Evolutionary conservation across 2,329 filamentous ascomycete species (phyloP).

Genomic region (Exophiala alcalophila): DNA sequence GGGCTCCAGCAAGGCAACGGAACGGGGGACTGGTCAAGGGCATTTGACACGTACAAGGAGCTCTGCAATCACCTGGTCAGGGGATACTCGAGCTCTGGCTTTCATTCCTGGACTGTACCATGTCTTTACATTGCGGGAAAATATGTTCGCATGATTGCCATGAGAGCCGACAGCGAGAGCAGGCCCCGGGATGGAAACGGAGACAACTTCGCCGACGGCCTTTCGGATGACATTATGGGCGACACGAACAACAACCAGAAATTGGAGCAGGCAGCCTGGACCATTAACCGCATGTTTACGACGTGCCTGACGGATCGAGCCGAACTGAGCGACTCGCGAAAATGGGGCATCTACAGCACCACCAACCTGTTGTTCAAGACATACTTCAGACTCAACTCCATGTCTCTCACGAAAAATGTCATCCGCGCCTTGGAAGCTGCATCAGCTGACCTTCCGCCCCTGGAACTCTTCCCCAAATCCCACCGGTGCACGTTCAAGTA

Average conservation of each 20-base stretch:
- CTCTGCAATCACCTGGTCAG: constrained; percentile 72
- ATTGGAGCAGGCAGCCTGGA: constrained; percentile 83
- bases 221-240: constrained; percentile 79
- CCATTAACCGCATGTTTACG: constrained; percentile 89
- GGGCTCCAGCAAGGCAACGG: constrained; percentile 55
- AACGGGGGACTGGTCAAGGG: constrained; percentile 69
- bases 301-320: constrained; percentile 73
- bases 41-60: constrained; percentile 88
- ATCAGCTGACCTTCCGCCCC: constrained; percentile 72
- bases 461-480: constrained; percentile 78
- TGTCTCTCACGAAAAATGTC: constrained; percentile 85
- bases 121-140: constrained; percentile 85
- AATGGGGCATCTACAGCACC: constrained; percentile 96
- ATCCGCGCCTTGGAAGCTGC: constrained; percentile 78
- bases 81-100: constrained; percentile 71
- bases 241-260: constrained; percentile 76
- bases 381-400: constrained; percentile 90
- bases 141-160: constrained; percentile 82
- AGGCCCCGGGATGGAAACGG: constrained; percentile 48
- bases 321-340: constrained; percentile 76
- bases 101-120: constrained; percentile 89
- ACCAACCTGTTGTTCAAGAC: constrained; percentile 97
- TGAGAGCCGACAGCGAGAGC: constrained; percentile 76
- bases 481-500: constrained; percentile 96
- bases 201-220: constrained; percentile 48